Conservation (phyloP, 2,329 filamentous ascomycete genomes). For the Phoma sp. region DNA sequence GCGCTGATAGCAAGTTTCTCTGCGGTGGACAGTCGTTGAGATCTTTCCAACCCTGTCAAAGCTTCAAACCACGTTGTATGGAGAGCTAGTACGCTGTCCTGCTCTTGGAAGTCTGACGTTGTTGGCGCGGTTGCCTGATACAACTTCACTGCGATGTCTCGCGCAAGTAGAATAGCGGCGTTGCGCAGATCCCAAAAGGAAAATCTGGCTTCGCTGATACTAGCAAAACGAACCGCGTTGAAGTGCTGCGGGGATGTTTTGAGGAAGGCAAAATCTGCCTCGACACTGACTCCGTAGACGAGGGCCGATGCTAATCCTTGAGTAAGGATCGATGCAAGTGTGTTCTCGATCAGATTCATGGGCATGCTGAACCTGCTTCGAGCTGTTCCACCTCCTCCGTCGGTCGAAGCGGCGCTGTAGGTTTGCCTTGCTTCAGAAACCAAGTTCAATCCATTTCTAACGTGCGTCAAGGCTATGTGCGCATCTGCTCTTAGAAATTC, state of each 20-base stretch:
- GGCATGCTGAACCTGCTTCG: neutral
- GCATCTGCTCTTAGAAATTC: conserved; percentile 52
- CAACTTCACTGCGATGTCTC: conserved; percentile 9
- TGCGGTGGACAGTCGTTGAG: conserved; percentile 3
- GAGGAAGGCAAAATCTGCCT: conserved; percentile 6
- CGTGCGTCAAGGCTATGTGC: conserved; percentile 47
- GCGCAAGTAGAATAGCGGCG: conserved; percentile 9
- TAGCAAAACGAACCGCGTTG: conserved; percentile 8
- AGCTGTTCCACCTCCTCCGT: neutral
- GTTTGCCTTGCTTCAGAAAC: conserved; percentile 15
- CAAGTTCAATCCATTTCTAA: conserved; percentile 52
- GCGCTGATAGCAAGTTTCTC: conserved; percentile 17
- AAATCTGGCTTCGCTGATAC: conserved; percentile 12
- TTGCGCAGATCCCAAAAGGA: conserved; percentile 18
- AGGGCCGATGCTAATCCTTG: conserved; percentile 21
- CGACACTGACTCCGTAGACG: conserved; percentile 17
- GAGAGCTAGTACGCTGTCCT: neutral
- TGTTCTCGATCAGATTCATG: conserved; percentile 15
- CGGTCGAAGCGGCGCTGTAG: neutral
- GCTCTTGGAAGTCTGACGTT: conserved; percentile 5
- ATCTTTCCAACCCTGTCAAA: conserved; percentile 2
- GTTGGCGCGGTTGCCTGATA: neutral
- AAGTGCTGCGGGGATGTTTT: conserved; percentile 3
- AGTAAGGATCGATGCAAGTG: conserved; percentile 24
- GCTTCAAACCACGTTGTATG: conserved; percentile 12